These are phyloP conservation scores for Cladophialophora exuberans DNA, from an alignment of 2,329 filamentous ascomycete genomes.

Conservation along the genomic window DNA sequence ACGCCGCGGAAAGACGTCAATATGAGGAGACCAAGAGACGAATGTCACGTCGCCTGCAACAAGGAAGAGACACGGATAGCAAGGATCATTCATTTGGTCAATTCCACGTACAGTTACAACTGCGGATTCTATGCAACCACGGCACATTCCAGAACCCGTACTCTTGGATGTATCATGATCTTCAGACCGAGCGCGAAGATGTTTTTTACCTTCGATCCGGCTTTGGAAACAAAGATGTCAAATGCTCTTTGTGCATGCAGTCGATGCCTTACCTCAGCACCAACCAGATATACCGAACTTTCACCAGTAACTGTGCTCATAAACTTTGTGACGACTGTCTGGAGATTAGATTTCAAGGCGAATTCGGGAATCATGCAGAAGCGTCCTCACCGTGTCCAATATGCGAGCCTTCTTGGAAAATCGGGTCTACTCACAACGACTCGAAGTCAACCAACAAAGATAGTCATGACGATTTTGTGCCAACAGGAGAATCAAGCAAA, in stretches of 20 bases:
- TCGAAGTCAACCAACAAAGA: too few species aligned
- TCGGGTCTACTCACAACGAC: neutral
- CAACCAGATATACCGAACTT: constrained; percentile 32
- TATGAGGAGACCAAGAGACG: constrained; percentile 39
- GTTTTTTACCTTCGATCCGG: constrained; percentile 28
- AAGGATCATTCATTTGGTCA: constrained; percentile 46
- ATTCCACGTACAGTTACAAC: constrained; percentile 52
- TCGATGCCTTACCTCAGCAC: constrained; percentile 31
- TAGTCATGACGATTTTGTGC: neutral
- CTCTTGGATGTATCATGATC: constrained; percentile 43
- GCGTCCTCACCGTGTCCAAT: neutral
- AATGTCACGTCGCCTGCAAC: constrained; percentile 44
- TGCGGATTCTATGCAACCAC: constrained; percentile 56
- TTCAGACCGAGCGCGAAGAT: constrained; percentile 34
- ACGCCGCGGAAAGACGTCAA: constrained; percentile 32
- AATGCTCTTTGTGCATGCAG: constrained; percentile 39
- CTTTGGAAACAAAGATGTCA: constrained; percentile 36
- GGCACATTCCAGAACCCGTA: constrained; percentile 51
- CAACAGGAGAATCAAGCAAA: neutral
- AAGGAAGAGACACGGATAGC: constrained; percentile 38
- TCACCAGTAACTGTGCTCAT: constrained; percentile 38
- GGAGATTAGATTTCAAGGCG: constrained; percentile 5
- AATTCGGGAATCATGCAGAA: neutral
- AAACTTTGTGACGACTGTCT: constrained; percentile 40
- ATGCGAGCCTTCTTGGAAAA: neutral